Evolutionary conservation across 2,329 filamentous ascomycete species (phyloP).

Genomic region (Pleurostoma richardsiae): DNA sequence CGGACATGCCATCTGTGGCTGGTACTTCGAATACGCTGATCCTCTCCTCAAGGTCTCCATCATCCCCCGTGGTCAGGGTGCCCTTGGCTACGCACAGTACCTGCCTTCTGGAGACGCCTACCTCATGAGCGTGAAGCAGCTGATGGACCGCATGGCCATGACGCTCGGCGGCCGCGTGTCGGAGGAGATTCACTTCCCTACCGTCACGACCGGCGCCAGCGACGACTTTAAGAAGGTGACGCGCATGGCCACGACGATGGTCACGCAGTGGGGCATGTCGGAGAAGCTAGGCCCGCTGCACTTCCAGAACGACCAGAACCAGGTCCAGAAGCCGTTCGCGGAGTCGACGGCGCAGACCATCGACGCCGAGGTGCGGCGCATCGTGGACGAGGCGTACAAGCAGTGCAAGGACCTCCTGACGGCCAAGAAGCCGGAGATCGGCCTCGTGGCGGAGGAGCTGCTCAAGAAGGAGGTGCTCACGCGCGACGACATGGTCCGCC

Average conservation of each 20-base stretch:
- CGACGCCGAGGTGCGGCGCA: conserved; percentile 83
- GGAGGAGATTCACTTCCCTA: conserved; percentile 95
- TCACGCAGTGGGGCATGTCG: conserved; percentile 99
- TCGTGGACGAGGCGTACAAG: conserved; percentile 88
- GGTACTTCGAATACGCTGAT: conserved; percentile 96
- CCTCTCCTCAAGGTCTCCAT: conserved; percentile 97
- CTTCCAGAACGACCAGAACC: conserved; percentile 78
- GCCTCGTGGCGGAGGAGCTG: conserved; percentile 87
- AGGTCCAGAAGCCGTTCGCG: conserved; percentile 90
- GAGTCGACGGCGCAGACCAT: conserved; percentile 91
- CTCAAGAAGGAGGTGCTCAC: conserved; percentile 86
- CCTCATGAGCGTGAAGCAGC: conserved; percentile 89
- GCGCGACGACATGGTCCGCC: conserved; percentile 84
- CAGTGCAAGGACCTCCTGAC: conserved; percentile 80
- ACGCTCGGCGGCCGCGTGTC: conserved; percentile 91
- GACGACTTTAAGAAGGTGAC: conserved; percentile 99
- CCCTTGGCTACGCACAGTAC: conserved; percentile 94
- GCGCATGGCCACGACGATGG: conserved; percentile 92
- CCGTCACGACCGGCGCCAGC: conserved; percentile 88
- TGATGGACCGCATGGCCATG: conserved; percentile 99
- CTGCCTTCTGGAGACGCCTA: conserved; percentile 89
- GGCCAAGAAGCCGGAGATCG: conserved; percentile 84
- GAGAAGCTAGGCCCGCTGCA: conserved; percentile 88
- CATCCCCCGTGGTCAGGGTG: conserved; percentile 90
- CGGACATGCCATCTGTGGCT: conserved; percentile 95